Base-by-base conservation (phyloP, 148 eudicot genomes). In the Camellia granthamiana region DNA sequence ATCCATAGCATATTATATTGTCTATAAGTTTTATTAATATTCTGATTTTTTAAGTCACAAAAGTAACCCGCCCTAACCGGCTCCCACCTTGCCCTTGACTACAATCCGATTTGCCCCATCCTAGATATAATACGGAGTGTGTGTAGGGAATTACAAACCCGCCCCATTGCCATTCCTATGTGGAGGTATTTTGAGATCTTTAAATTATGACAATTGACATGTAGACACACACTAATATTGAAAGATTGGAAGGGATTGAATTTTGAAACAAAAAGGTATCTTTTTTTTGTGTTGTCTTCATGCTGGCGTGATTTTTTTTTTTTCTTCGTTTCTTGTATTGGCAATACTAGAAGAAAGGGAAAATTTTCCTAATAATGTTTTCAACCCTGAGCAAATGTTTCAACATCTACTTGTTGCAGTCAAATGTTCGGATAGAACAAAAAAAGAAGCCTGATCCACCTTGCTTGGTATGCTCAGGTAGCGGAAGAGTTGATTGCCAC, bases 401-500 rank as follows among this genome's bases (percentile, higher is more conserved):
- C 19, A 43, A 18, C 58, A 71, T 18, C 3, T n/a, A 21, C 68
- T 76, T 74, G 19, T 81, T 85, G 85, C 86, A 94, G 98, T 92
- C 97, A 44, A 92, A 92, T 91, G 93, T 94, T 59, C 76, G 88
- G 74, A 83, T 46, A 85, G 86, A 87, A 88, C 79, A 62, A 68
- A 84, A 84, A 75, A 75, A 63, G 86, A 84, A 72, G 77, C 92
- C 98, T 30, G 89, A 88, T 73, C 93, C 94, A 15, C 86, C 90
- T 7, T 92, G 97, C 73, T 91, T 87, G 54, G 85, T 86, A 18
- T 94, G 98, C 82, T 69, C 83, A 77, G 98, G 98, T 14, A 88
- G 88, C 74, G 97, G 97, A 44, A 90, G 90, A 88, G 90, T 91
- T 84, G 88, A 89, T 77, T 94, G 98, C 76, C 76, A 78, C 52